A percentile compares a stretch with the other conserved stretches of the same genome.
These are phyloP conservation scores for Candida pseudofarinosa DNA, from an alignment of 805 yeast genomes.

Conservation along the genomic window DNA sequence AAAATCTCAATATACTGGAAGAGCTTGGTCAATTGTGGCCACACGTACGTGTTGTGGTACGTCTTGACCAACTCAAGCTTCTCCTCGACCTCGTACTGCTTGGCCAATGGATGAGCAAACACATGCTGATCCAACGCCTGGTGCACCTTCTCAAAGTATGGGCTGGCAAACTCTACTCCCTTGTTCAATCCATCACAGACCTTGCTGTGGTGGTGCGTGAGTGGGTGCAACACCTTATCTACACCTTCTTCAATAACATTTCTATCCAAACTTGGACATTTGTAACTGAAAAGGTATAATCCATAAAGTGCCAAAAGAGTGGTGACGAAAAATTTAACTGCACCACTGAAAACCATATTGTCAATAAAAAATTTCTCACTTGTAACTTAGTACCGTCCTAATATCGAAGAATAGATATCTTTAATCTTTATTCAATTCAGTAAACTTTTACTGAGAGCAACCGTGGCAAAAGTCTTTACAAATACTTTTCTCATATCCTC, in stretches of 20 bases:
- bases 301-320: slow-evolving; percentile 28
- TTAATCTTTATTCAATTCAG: not conserved
- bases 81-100: slow-evolving; percentile 27
- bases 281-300: slow-evolving; percentile 36
- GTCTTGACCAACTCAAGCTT: slow-evolving; percentile 21
- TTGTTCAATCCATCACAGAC: slow-evolving; percentile 30
- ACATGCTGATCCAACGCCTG: slow-evolving; percentile 33
- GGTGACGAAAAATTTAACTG: slow-evolving; percentile 12
- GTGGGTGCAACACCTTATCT: slow-evolving; percentile 34
- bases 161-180: slow-evolving; percentile 25
- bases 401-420: not conserved
- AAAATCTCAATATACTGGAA: slow-evolving; percentile 31
- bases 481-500: not conserved
- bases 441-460: not conserved
- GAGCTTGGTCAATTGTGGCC: slow-evolving; percentile 28
- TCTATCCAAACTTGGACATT: slow-evolving; percentile 31
- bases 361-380: too few relatives aligned
- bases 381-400: too few relatives aligned
- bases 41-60: slow-evolving; percentile 20
- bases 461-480: not conserved
- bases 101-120: slow-evolving; percentile 32
- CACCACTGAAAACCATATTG: slow-evolving; percentile 3
- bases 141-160: slow-evolving; percentile 25
- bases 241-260: slow-evolving; percentile 26
- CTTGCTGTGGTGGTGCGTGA: slow-evolving; percentile 30